Conservation (phyloP, 75 land plant species). For the Sequoia sempervirens region DNA sequence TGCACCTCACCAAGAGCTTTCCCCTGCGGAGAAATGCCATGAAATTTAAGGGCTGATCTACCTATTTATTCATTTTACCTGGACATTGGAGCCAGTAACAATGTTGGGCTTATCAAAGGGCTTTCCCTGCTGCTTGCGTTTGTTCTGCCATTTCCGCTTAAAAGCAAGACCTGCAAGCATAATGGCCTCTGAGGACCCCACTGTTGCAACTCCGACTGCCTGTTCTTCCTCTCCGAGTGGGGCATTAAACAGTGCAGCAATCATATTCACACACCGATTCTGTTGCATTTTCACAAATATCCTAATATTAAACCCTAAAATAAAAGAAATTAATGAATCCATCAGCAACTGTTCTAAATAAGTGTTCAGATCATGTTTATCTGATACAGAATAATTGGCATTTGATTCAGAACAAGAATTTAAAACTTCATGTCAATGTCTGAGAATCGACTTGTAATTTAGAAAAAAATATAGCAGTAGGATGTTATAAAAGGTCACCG, state of each 20-base stretch:
- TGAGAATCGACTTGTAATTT: neutral
- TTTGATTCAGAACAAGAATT: neutral
- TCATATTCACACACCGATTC: constrained; percentile 57
- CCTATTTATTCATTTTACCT: constrained; percentile 10
- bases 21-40: too few species aligned
- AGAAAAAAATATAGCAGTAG: neutral
- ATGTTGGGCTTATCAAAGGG: constrained; percentile 40
- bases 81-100: constrained; percentile 41
- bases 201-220: constrained; percentile 35
- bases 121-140: constrained; percentile 41
- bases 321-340: too few species aligned
- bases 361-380: too few species aligned
- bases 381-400: too few species aligned
- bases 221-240: constrained; percentile 27
- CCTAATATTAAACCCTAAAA: too few species aligned
- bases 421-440: neutral
- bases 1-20: neutral
- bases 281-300: neutral
- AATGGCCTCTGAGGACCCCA: constrained; percentile 48
- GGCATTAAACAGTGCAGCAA: constrained; percentile 38
- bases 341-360: too few species aligned
- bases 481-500: too few species aligned
- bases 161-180: constrained; percentile 47
- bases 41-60: too few species aligned
- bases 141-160: constrained; percentile 48